Percentiles rank a stretch among this genome's conserved stretches.
phyloP scores from a whole-genome alignment of 2,329 filamentous ascomycete species.

The Colletotrichum graminicola region DNA sequence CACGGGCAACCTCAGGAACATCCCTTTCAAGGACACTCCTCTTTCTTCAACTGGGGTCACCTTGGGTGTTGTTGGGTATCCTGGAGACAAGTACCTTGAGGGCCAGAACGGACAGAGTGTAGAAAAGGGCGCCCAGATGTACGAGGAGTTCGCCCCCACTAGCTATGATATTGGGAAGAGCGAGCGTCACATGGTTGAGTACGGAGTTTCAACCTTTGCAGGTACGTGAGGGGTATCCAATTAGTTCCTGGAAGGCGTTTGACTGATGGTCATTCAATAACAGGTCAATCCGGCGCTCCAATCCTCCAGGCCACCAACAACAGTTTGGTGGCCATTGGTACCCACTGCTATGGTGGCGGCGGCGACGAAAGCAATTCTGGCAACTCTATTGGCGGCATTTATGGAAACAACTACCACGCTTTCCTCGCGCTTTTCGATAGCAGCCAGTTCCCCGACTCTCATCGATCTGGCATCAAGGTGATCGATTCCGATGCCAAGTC shows the following conservation, averaged over 20 bases:
- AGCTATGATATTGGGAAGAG: constrained; percentile 45
- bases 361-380: constrained; percentile 45
- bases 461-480: no score
- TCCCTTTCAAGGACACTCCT: constrained; percentile 44
- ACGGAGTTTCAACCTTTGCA: constrained; percentile 46
- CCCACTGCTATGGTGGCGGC: constrained; percentile 47
- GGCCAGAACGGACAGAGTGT: not conserved
- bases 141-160: constrained; percentile 47
- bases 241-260: constrained; percentile 27
- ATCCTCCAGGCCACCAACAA: constrained; percentile 43
- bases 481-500: no score
- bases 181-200: constrained; percentile 48
- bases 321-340: constrained; percentile 44
- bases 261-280: no score
- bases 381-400: constrained; percentile 44
- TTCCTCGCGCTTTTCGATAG: no score
- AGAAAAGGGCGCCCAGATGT: constrained; percentile 51
- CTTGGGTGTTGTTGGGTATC: constrained; percentile 52
- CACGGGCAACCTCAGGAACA: constrained; percentile 42
- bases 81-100: constrained; percentile 46
- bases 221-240: no score
- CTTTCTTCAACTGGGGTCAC: not conserved
- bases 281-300: constrained; percentile 47
- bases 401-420: constrained; percentile 40
- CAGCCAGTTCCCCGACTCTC: no score